These are phyloP conservation scores for Piloderma croceum DNA, from an alignment of 768 basidiomycete genomes.

Conservation along the genomic window DNA sequence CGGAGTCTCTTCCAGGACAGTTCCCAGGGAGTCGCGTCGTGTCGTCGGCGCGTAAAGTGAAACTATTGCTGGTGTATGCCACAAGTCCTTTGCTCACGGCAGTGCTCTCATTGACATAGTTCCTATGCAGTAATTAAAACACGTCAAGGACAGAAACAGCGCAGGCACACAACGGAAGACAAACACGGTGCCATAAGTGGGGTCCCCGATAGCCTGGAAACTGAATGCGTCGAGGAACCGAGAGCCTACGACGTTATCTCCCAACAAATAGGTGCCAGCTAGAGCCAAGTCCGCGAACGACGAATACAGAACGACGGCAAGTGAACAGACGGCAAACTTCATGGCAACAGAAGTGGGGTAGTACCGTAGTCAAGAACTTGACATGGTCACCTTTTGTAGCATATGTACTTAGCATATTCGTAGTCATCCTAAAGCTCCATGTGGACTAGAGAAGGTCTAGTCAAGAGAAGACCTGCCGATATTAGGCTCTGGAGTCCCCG, in stretches of 20 bases:
- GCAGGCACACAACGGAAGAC: conserved; percentile 7
- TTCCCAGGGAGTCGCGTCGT: conserved; percentile 22
- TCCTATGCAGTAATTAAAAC: conserved; percentile 14
- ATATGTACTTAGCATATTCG: no score
- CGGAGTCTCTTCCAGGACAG: conserved; percentile 31
- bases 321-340: no score
- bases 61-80: conserved; percentile 20
- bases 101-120: conserved; percentile 27
- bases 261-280: no score
- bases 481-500: no score
- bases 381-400: no score
- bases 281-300: no score
- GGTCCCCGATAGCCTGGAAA: conserved; percentile 30
- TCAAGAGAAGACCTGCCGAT: no score
- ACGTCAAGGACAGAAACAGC: neutral
- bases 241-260: conserved; percentile 26
- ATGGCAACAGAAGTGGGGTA: no score
- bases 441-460: no score
- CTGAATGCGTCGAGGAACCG: conserved; percentile 27
- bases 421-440: no score
- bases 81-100: conserved; percentile 25
- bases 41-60: conserved; percentile 35
- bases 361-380: no score
- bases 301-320: no score
- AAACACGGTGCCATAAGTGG: conserved; percentile 33